Evolutionary conservation across 2,329 filamentous ascomycete genomes (phyloP), one percentile per base, ranked within the genome.

Genomic region (Raffaelea arxii): DNA sequence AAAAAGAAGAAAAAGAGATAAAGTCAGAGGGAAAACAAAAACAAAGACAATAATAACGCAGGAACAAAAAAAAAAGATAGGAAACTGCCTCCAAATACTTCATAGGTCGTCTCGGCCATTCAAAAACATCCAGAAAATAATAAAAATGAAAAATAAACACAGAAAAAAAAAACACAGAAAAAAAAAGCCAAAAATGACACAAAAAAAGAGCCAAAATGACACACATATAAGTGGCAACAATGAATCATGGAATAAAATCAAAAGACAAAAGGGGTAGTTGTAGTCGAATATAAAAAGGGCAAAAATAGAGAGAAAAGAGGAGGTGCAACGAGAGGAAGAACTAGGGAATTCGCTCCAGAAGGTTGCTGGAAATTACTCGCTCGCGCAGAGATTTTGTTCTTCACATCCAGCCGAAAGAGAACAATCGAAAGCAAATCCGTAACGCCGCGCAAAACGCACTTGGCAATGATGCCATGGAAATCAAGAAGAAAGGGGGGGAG

Each of bases 91-190:
- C 47, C 27, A 47, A 41, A 47, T 46, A 45, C n/a, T n/a, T 46
- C 41, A 48, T 40, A 35, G 42, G 47, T 47, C 49, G 47, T 50
- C 30, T 46, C 47, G 46, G 49, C 50, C 47, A 46, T 48, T 44
- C 41, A 41, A 48, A n/a, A n/a, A n/a, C n/a, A n/a, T n/a, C n/a
- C n/a, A n/a, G n/a, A n/a, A n/a, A n/a, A n/a, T n/a, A n/a, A n/a
- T n/a, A n/a, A n/a, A n/a, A 38, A 38, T 18, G 23, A 47, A 43
- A 30, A 30, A 30, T 25, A 39, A 32, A 30, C 21, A 44, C 18
- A 19, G 11, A 49, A 38, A 43, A 23, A 43, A 47, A 24, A n/a
- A 36, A 25, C 36, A 40, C 43, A 36, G 19, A 39, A 35, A 43
- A 46, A 25, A 36, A 38, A 45, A 37, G 23, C 23, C 19, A 39